Evolutionary conservation across 345 rosid species (phyloP).

Genomic region (Populus pruinosa): DNA sequence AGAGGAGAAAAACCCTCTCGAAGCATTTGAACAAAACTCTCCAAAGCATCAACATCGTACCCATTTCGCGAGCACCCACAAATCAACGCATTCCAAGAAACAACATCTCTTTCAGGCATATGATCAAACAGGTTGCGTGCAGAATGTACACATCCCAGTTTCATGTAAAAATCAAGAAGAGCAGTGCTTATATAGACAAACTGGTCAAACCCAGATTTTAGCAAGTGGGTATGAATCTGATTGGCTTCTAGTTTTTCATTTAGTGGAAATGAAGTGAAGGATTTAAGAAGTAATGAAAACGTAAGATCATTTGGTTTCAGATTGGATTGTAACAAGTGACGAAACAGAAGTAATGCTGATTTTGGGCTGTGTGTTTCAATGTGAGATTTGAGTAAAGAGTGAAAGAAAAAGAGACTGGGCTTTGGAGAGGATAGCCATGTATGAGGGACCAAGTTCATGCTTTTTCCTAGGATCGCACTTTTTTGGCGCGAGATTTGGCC

Average conservation of each 20-base stretch:
- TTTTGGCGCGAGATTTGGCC: conserved; percentile 10
- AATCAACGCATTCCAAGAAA: conserved; percentile 78
- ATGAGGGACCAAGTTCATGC: conserved; percentile 12
- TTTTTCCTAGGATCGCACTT: neutral
- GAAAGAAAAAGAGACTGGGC: conserved; percentile 41
- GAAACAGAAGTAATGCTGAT: conserved; percentile 43
- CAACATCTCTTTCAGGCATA: conserved; percentile 65
- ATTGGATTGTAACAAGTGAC: conserved; percentile 45
- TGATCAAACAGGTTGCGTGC: conserved; percentile 55
- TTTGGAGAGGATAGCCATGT: neutral
- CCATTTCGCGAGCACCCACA: conserved; percentile 70
- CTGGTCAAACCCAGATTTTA: conserved; percentile 48
- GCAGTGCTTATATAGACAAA: conserved; percentile 59
- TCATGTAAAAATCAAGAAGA: conserved; percentile 39
- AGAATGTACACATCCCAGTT: conserved; percentile 34
- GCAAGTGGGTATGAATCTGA: conserved; percentile 52
- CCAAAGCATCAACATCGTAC: conserved; percentile 38
- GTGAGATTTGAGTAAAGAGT: conserved; percentile 44
- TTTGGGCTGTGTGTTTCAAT: conserved; percentile 30
- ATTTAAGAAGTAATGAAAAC: conserved; percentile 52
- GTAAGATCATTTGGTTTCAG: conserved; percentile 52
- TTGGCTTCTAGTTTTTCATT: conserved; percentile 24
- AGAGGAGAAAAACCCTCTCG: conserved; percentile 53
- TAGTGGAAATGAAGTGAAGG: conserved; percentile 19
- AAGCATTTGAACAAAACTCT: conserved; percentile 50